These are phyloP conservation scores for Coniella lustricola DNA, from an alignment of 2,329 filamentous ascomycete species.

Conservation along the genomic window DNA sequence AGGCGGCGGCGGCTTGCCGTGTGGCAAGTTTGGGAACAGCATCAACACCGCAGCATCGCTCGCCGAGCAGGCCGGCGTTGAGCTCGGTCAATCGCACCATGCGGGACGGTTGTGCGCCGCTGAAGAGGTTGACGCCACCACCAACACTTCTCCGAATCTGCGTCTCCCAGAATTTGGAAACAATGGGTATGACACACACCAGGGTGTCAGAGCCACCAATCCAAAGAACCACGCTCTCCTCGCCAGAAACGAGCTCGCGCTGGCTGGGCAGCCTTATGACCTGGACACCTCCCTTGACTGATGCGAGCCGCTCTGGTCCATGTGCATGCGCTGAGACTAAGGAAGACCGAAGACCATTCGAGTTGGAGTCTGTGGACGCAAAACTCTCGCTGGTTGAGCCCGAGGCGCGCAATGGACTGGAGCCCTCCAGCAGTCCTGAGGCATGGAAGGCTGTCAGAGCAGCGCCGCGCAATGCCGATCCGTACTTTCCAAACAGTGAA, in stretches of 20 bases:
- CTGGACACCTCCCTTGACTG: slow-evolving; percentile 46
- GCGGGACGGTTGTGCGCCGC: slow-evolving; percentile 44
- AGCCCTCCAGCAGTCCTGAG: slow-evolving; percentile 54
- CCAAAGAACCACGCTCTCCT: slow-evolving; percentile 52
- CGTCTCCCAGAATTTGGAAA: slow-evolving; percentile 53
- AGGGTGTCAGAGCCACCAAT: slow-evolving; percentile 46
- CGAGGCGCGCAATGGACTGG: slow-evolving; percentile 44
- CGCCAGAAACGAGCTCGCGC: slow-evolving; percentile 35
- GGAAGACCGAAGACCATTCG: slow-evolving; percentile 13
- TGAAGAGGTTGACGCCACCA: slow-evolving; percentile 47
- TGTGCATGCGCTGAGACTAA: slow-evolving; percentile 31
- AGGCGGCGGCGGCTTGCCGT: background rate
- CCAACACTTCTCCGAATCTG: slow-evolving; percentile 45
- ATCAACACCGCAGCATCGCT: slow-evolving; percentile 46
- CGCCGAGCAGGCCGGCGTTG: slow-evolving; percentile 46
- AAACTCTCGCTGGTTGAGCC: slow-evolving; percentile 28
- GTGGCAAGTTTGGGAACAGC: slow-evolving; percentile 32
- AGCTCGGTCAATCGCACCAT: slow-evolving; percentile 51
- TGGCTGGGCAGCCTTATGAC: slow-evolving; percentile 38
- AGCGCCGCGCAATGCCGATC: slow-evolving; percentile 47
- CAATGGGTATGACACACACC: slow-evolving; percentile 48
- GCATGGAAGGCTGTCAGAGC: slow-evolving; percentile 52
- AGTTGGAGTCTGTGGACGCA: slow-evolving; percentile 15
- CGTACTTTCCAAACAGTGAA: slow-evolving; percentile 42
- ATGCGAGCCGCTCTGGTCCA: slow-evolving; percentile 43